phyloP scores from a whole-genome alignment of 192 early-diverging fungal genomes.

The Paraglomus occultum region DNA sequence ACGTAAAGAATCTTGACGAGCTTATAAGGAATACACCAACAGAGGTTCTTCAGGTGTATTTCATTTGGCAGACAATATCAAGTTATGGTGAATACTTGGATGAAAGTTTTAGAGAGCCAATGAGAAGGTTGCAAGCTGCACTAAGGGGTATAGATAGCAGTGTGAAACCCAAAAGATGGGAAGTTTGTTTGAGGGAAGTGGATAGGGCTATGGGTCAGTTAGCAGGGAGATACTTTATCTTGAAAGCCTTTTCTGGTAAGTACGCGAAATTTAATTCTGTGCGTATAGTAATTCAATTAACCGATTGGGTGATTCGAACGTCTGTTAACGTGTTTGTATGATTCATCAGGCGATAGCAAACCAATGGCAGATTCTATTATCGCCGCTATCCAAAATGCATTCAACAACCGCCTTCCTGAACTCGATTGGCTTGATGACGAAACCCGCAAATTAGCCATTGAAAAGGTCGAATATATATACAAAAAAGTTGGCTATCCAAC shows the following conservation, averaged over 20 bases:
- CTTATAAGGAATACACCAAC: constrained; percentile 41
- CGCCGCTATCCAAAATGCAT: constrained; percentile 40
- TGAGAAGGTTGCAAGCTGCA: constrained; percentile 35
- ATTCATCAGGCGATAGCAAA: constrained; percentile 43
- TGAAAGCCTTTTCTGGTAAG: constrained; percentile 33
- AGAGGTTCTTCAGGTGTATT: constrained; percentile 46
- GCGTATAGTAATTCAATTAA: background rate
- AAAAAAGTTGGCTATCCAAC: constrained; percentile 65
- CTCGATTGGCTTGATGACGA: constrained; percentile 61
- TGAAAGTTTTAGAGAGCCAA: constrained; percentile 42
- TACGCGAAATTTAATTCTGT: background rate
- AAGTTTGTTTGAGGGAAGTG: constrained; percentile 39
- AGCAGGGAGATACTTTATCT: constrained; percentile 45
- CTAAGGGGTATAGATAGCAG: constrained; percentile 48
- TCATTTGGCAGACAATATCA: constrained; percentile 49
- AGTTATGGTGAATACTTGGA: constrained; percentile 38
- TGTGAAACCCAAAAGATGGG: constrained; percentile 48
- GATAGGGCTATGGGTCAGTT: constrained; percentile 39
- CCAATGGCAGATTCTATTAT: constrained; percentile 50
- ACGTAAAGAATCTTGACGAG: constrained; percentile 41
- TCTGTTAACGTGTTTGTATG: constrained; percentile 17
- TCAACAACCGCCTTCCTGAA: constrained; percentile 38
- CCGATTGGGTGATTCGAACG: background rate
- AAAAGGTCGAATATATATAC: constrained; percentile 57
- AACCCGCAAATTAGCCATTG: constrained; percentile 49